These are phyloP conservation scores for Houttuynia cordata DNA, from an alignment of 164 flowering plant species.

Conservation along the genomic window DNA sequence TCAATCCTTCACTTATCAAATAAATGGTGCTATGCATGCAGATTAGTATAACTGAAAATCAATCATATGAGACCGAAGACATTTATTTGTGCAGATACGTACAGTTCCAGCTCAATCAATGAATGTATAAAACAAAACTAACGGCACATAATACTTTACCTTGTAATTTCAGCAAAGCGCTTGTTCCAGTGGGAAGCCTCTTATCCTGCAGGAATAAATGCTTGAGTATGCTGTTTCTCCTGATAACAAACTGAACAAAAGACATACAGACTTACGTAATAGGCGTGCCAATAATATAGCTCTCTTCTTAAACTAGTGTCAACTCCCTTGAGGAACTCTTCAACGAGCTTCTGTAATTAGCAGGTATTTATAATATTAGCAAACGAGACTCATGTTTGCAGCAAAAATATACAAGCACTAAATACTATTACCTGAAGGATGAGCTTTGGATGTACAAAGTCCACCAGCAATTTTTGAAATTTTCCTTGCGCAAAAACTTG, in stretches of 20 bases:
- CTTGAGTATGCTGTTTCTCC: constrained; percentile 2
- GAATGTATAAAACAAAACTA: not conserved
- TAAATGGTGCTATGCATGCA: too few relatives aligned
- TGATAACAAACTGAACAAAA: not conserved
- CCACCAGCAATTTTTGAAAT: constrained; percentile 48
- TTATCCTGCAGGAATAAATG: constrained; percentile 34
- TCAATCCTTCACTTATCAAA: too few relatives aligned
- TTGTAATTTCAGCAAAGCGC: constrained; percentile 57
- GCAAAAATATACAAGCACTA: not conserved
- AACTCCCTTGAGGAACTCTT: constrained; percentile 48
- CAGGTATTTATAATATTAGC: constrained; percentile 1
- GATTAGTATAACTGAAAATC: too few relatives aligned
- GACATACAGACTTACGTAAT: constrained; percentile 43
- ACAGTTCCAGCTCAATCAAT: not conserved
- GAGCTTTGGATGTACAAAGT: constrained; percentile 61
- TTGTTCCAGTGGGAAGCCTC: constrained; percentile 61
- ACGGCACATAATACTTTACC: too few relatives aligned
- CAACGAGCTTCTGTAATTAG: constrained; percentile 55
- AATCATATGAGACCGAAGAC: too few relatives aligned
- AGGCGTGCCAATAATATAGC: constrained; percentile 70
- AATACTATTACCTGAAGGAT: constrained; percentile 44
- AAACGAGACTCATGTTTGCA: not conserved
- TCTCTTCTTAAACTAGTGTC: constrained; percentile 39
- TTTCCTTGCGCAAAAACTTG: constrained; percentile 29
- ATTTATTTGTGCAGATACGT: too few relatives aligned